These are phyloP conservation scores for Aspergillus ellipticus DNA, from an alignment of 495 filamentous ascomycete genomes.

Conservation along the genomic window DNA sequence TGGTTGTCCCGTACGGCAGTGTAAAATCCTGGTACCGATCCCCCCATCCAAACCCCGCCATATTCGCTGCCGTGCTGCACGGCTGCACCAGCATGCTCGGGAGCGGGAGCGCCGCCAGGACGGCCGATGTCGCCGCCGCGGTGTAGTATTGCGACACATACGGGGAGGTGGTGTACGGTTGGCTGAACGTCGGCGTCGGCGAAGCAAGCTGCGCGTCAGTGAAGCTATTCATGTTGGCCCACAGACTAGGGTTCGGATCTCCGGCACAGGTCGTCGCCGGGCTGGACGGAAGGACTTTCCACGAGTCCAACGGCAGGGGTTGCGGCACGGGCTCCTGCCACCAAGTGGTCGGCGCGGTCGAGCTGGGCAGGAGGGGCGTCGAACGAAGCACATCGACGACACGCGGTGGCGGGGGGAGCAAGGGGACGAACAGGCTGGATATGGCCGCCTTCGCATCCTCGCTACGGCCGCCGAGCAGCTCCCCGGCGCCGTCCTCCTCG, in stretches of 20 bases:
- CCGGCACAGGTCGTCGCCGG: conserved; percentile 65
- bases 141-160: conserved; percentile 66
- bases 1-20: conserved; percentile 56
- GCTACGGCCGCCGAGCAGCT: conserved; percentile 85
- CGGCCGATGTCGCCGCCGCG: conserved; percentile 57
- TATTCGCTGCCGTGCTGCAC: conserved; percentile 66
- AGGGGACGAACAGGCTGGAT: conserved; percentile 78
- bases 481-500: conserved; percentile 95
- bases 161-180: conserved; percentile 68
- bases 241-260: conserved; percentile 70
- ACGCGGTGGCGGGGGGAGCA: conserved; percentile 89
- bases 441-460: conserved; percentile 91
- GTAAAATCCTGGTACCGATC: conserved; percentile 57
- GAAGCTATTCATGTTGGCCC: conserved; percentile 69
- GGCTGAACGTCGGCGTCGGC: conserved; percentile 73
- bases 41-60: conserved; percentile 72
- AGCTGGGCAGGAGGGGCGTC: conserved; percentile 80
- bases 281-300: conserved; percentile 91
- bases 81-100: conserved; percentile 86
- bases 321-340: conserved; percentile 61
- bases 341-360: conserved; percentile 71
- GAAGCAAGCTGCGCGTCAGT: conserved; percentile 68
- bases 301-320: conserved; percentile 76
- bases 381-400: conserved; percentile 89
- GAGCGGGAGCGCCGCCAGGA: conserved; percentile 71